A percentile compares a stretch with the other conserved stretches of the same genome.
Evolutionary conservation across 352 stramenopile genomes (phyloP).

Genomic region (Globisporangium viniferum): DNA sequence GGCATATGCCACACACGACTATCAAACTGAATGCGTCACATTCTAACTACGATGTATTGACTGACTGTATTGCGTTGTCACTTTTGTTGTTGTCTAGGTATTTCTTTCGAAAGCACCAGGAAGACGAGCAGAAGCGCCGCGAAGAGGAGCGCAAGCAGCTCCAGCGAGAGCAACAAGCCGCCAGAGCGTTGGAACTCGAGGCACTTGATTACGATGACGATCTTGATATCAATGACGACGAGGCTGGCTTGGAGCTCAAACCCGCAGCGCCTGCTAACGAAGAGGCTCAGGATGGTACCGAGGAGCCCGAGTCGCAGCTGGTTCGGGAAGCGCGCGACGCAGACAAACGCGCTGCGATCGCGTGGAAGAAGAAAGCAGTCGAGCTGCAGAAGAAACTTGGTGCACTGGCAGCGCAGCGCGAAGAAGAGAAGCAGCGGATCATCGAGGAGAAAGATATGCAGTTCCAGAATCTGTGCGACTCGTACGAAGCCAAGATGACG

Average conservation of each 20-base stretch:
- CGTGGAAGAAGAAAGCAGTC: slow-evolving; percentile 72
- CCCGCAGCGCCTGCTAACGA: slow-evolving; percentile 24
- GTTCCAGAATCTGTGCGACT: slow-evolving; percentile 62
- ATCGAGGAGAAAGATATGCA: slow-evolving; percentile 51
- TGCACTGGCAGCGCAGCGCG: slow-evolving; percentile 32
- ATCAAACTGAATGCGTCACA: not conserved
- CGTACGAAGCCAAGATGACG: slow-evolving; percentile 71
- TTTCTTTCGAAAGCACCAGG: slow-evolving; percentile 70
- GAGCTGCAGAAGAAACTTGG: slow-evolving; percentile 61
- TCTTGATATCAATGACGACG: not conserved
- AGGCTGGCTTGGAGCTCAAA: not conserved
- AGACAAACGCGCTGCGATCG: slow-evolving; percentile 37
- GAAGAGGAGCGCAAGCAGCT: slow-evolving; percentile 27
- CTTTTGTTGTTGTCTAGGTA: slow-evolving; percentile 23
- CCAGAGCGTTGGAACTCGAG: slow-evolving; percentile 13
- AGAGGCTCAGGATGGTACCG: slow-evolving; percentile 21
- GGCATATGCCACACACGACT: not conserved
- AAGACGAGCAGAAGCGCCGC: slow-evolving; percentile 25
- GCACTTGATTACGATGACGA: slow-evolving; percentile 34
- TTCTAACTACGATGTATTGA: not conserved
- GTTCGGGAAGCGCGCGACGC: slow-evolving; percentile 34
- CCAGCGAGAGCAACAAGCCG: slow-evolving; percentile 32
- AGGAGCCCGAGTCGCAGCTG: slow-evolving; percentile 35
- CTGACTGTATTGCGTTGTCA: not conserved
- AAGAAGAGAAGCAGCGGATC: slow-evolving; percentile 45